phyloP scores from a whole-genome alignment of 208 protist genomes.

The Leishmania guyanensis region DNA sequence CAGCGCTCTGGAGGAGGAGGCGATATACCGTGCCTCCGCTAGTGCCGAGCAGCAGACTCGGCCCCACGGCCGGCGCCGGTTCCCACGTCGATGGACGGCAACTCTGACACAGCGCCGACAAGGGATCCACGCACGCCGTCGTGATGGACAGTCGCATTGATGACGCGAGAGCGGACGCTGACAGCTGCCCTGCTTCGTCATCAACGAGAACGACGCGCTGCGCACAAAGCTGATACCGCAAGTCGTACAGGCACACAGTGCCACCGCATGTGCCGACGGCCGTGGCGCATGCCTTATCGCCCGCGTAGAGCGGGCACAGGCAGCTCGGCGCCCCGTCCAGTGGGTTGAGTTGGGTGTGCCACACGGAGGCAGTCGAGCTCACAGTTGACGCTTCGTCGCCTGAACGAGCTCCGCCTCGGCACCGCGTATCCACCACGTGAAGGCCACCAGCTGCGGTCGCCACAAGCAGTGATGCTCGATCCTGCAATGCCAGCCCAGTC shows the following conservation, averaged over 20 bases:
- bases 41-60: slow-evolving; percentile 57
- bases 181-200: neutral
- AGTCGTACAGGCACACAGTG: slow-evolving; percentile 62
- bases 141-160: slow-evolving; percentile 34
- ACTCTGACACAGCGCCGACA: slow-evolving; percentile 25
- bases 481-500: slow-evolving; percentile 36
- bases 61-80: slow-evolving; percentile 13
- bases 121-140: slow-evolving; percentile 38
- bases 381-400: neutral
- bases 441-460: slow-evolving; percentile 43
- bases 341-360: slow-evolving; percentile 32
- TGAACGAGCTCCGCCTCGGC: neutral
- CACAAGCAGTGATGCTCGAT: slow-evolving; percentile 37
- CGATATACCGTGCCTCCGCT: slow-evolving; percentile 30
- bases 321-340: slow-evolving; percentile 44
- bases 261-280: slow-evolving; percentile 51
- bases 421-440: slow-evolving; percentile 32
- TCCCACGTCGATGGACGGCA: slow-evolving; percentile 17
- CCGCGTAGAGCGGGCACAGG: slow-evolving; percentile 40
- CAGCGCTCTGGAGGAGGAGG: slow-evolving; percentile 24
- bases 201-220: slow-evolving; percentile 8
- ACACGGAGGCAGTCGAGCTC: slow-evolving; percentile 23
- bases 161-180: neutral
- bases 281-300: slow-evolving; percentile 33
- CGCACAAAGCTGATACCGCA: slow-evolving; percentile 60